Evolutionary conservation across 371 early-diverging fungal species (phyloP), one percentile per base, ranked within the genome.

Genomic region (Mucor circinelloides): DNA sequence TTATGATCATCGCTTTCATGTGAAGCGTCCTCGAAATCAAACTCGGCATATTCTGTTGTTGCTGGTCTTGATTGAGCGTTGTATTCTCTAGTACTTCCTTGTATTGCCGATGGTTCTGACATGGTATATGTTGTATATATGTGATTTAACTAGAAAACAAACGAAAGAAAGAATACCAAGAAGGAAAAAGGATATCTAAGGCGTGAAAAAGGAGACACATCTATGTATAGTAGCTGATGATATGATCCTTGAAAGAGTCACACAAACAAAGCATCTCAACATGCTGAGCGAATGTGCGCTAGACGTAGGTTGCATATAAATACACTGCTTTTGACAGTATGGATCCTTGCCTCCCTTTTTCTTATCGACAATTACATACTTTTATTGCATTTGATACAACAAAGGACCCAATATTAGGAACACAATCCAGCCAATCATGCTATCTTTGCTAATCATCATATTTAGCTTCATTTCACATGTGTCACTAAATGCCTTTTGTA

Each of bases 11-110:
- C 78, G 21, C 46, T 46, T 46, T 46, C 46, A 40, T 32, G 62
- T 30, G 69, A 57, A 13, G 77, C 70, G 34, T 82, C 83, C 36
- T 80, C 78, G 32, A 76, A 63, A 40, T 82, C 83, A 46, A 82
- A 69, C 40, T 76, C 69, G 23, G 75, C 68, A 66, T 82, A 82
- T 19, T 77, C 72, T 13, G 58, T 64, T n/a, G 60, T 66, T 30
- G 50, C 15, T 52, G 38, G 8, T 9, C 28, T 32, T 56, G 25
- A 46, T 19, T 46, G 46, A 19, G 46, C 10, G 9, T 3, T 46
- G 46, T 46, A 21, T 46, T 19, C 46, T 8, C 46, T 46, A 10
- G 10, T 8, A 9, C 9, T 46, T 46, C 19, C 46, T 9, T 46
- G 21, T 46, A 21, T 46, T 46, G 21, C 8, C 21, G 21, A 3